These are phyloP conservation scores for Trichocomaceae sp. DNA, from an alignment of 2,329 filamentous ascomycete species.

Conservation along the genomic window DNA sequence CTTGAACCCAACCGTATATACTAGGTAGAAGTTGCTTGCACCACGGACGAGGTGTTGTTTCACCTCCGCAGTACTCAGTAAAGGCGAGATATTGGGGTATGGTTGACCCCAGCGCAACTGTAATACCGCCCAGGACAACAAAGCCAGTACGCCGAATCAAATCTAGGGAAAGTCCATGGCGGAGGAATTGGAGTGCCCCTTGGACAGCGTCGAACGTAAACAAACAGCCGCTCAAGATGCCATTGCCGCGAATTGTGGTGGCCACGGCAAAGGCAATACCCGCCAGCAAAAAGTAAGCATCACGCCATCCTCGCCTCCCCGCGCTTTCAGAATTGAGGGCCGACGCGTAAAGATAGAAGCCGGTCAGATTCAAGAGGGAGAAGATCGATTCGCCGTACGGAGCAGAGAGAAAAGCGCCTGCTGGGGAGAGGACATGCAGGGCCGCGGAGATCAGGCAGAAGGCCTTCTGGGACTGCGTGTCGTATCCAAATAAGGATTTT, in stretches of 20 bases:
- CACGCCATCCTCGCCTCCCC: slow-evolving; percentile 26
- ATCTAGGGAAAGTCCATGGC: slow-evolving; percentile 28
- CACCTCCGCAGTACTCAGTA: slow-evolving; percentile 55
- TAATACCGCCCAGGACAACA: slow-evolving; percentile 59
- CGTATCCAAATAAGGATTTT: slow-evolving; percentile 45
- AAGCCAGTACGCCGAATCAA: slow-evolving; percentile 50
- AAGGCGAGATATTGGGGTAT: slow-evolving; percentile 73
- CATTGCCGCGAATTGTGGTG: slow-evolving; percentile 74
- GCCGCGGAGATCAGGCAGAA: slow-evolving; percentile 57
- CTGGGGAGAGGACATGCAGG: slow-evolving; percentile 78
- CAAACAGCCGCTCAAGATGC: slow-evolving; percentile 70
- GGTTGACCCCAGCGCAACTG: slow-evolving; percentile 61
- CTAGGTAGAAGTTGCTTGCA: slow-evolving; percentile 68
- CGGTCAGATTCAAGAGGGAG: slow-evolving; percentile 68
- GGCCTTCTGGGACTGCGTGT: slow-evolving; percentile 24
- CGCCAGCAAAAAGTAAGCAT: slow-evolving; percentile 52
- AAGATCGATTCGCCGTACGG: slow-evolving; percentile 79
- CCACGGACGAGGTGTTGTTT: slow-evolving; percentile 56
- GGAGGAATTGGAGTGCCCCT: slow-evolving; percentile 38
- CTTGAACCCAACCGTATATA: slow-evolving; percentile 86
- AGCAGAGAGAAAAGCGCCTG: slow-evolving; percentile 80
- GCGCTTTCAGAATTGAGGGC: slow-evolving; percentile 28
- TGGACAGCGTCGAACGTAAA: slow-evolving; percentile 59
- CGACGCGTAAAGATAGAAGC: slow-evolving; percentile 62
- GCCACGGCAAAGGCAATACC: slow-evolving; percentile 66